These are phyloP conservation scores for Grosmannia penicillata DNA, from an alignment of 2,329 filamentous ascomycete genomes.

Conservation along the genomic window DNA sequence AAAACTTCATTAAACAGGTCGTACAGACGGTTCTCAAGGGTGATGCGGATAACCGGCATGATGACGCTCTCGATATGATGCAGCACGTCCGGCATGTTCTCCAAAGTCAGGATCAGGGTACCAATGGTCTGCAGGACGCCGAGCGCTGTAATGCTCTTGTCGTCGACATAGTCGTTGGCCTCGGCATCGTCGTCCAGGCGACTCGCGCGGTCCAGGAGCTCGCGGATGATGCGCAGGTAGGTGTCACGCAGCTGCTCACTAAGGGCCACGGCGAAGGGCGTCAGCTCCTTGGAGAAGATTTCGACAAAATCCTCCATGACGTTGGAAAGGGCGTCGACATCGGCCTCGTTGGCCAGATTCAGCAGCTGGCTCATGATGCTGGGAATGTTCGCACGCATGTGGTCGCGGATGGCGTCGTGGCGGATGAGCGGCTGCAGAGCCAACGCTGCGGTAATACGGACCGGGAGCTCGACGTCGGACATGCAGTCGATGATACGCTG, in stretches of 20 bases:
- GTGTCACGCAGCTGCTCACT: slow-evolving; percentile 94
- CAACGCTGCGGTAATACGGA: slow-evolving; percentile 84
- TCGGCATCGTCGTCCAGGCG: slow-evolving; percentile 62
- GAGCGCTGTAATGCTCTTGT: slow-evolving; percentile 95
- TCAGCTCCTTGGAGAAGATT: slow-evolving; percentile 92
- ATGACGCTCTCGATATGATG: slow-evolving; percentile 88
- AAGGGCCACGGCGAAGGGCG: slow-evolving; percentile 88
- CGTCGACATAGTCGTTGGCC: slow-evolving; percentile 85
- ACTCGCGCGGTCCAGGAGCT: slow-evolving; percentile 77
- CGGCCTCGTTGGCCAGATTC: slow-evolving; percentile 93
- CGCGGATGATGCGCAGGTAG: slow-evolving; percentile 82
- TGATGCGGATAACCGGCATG: slow-evolving; percentile 94
- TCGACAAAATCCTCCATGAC: slow-evolving; percentile 99
- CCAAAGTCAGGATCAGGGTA: slow-evolving; percentile 87
- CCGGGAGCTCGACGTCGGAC: slow-evolving; percentile 84
- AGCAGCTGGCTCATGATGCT: slow-evolving; percentile 99
- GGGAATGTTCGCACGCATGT: slow-evolving; percentile 95
- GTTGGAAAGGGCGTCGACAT: slow-evolving; percentile 91
- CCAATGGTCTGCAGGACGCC: slow-evolving; percentile 96
- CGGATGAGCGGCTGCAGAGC: slow-evolving; percentile 90
- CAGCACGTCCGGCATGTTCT: slow-evolving; percentile 92
- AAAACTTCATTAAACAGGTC: slow-evolving; percentile 97
- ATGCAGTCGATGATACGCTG: slow-evolving; percentile 93
- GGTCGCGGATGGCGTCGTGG: slow-evolving; percentile 83
- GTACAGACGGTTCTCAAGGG: slow-evolving; percentile 94